A percentile compares a stretch with the other conserved stretches of the same genome.
These are phyloP conservation scores for Castanea sativa DNA, from an alignment of 306 rosid genomes.

Conservation along the genomic window DNA sequence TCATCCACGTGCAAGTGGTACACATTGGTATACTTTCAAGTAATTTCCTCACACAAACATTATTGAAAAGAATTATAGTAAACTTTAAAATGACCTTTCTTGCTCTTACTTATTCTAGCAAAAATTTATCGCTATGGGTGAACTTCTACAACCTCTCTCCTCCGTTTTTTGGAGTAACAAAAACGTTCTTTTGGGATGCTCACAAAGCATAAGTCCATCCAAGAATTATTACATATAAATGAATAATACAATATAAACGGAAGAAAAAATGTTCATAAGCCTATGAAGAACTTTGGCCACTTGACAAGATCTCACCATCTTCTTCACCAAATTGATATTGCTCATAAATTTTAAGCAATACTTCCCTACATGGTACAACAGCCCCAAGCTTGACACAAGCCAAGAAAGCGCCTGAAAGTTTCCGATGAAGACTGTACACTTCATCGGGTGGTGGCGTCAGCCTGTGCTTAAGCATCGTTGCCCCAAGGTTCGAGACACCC, in stretches of 20 bases:
- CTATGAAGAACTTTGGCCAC: constrained; percentile 30
- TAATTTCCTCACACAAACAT: too few species aligned
- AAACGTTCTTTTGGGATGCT: background rate
- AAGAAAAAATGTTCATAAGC: constrained; percentile 1
- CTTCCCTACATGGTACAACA: constrained; percentile 81
- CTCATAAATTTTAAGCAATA: constrained; percentile 59
- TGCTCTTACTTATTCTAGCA: too few species aligned
- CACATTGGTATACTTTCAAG: too few species aligned
- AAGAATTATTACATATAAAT: constrained; percentile 12
- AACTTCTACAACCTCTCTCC: background rate
- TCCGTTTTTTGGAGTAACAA: background rate
- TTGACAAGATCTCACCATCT: constrained; percentile 37
- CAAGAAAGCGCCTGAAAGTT: constrained; percentile 88
- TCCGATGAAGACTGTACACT: constrained; percentile 94
- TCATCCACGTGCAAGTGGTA: too few species aligned
- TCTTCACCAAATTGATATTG: constrained; percentile 57
- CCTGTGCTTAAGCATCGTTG: constrained; percentile 90
- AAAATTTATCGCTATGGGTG: background rate
- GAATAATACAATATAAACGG: constrained; percentile 3
- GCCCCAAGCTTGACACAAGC: constrained; percentile 94
- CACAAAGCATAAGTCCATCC: constrained; percentile 20
- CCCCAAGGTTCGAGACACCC: constrained; percentile 76
- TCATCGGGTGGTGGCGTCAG: constrained; percentile 96
- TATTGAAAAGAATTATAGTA: too few species aligned
- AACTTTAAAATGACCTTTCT: too few species aligned